phyloP scores from a whole-genome alignment of 768 basidiomycete genomes.

The Gautieria morchelliformis region DNA sequence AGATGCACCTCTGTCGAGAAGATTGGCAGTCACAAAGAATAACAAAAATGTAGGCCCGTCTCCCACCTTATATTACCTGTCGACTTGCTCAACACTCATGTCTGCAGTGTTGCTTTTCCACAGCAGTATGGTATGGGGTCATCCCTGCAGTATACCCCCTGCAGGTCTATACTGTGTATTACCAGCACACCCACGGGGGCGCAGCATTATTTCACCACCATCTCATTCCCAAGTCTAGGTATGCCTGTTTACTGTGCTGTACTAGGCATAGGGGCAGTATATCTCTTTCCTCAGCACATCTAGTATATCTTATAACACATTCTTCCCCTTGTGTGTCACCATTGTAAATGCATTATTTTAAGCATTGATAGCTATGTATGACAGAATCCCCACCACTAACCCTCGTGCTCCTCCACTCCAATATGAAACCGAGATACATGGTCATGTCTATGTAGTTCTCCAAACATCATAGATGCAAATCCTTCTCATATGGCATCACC shows the following conservation, averaged over 20 bases:
- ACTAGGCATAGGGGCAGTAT: too few relatives aligned
- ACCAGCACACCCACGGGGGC: neutral
- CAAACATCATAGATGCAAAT: neutral
- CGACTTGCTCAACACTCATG: neutral
- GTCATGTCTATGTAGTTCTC: constrained; percentile 17
- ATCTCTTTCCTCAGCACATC: too few relatives aligned
- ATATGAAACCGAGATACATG: constrained; percentile 27
- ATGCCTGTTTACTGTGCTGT: too few relatives aligned
- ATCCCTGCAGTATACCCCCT: neutral
- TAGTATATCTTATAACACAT: too few relatives aligned
- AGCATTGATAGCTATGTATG: neutral
- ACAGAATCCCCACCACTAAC: constrained; percentile 4
- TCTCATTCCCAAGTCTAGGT: neutral
- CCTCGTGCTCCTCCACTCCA: constrained; percentile 15
- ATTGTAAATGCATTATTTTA: too few relatives aligned
- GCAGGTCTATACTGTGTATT: neutral
- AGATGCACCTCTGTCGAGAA: constrained; percentile 5
- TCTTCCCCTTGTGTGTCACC: too few relatives aligned
- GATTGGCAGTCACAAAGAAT: constrained; percentile 7
- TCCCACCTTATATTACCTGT: neutral
- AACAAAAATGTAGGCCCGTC: neutral
- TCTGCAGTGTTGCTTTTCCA: too few relatives aligned
- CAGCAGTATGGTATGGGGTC: too few relatives aligned
- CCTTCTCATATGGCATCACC: constrained; percentile 31
- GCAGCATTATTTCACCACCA: neutral